Conservation (phyloP, 2,329 filamentous ascomycete species). For the Calonectria leucothoes region DNA sequence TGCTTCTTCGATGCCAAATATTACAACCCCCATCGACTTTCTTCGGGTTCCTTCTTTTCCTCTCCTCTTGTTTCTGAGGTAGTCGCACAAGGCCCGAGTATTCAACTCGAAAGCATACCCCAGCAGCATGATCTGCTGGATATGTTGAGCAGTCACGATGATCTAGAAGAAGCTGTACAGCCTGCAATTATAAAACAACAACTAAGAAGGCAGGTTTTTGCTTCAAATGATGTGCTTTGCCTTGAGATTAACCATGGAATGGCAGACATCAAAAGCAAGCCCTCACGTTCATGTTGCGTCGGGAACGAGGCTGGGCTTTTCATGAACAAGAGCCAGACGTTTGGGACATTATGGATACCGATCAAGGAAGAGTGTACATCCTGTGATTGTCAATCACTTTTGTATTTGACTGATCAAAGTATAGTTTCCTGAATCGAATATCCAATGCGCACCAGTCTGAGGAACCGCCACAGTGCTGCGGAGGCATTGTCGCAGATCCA, state of each 20-base stretch:
- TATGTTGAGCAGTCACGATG: not conserved
- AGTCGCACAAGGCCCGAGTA: not conserved
- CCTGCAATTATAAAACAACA: not conserved
- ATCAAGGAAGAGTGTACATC: not conserved
- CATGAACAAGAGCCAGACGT: not conserved
- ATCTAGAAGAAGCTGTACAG: not conserved
- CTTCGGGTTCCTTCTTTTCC: not conserved
- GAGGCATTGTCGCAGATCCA: constrained; percentile 56
- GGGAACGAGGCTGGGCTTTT: not conserved
- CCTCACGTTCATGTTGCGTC: constrained; percentile 1
- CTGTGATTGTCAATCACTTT: not conserved
- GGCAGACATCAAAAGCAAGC: constrained; percentile 6
- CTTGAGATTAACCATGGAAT: not conserved
- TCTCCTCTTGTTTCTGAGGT: not conserved
- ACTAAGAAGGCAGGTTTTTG: not conserved
- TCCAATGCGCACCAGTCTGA: constrained; percentile 23
- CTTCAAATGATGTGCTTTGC: not conserved
- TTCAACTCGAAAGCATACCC: not conserved
- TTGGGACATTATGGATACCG: not conserved
- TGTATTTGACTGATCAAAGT: not conserved
- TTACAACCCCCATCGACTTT: constrained; percentile 4
- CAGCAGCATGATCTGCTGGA: not conserved
- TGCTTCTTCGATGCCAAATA: not conserved
- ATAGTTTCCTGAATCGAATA: not conserved
- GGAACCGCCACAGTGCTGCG: constrained; percentile 47